These are phyloP conservation scores for Gilbertella persicaria DNA, from an alignment of 371 early-diverging fungal genomes.

Conservation along the genomic window DNA sequence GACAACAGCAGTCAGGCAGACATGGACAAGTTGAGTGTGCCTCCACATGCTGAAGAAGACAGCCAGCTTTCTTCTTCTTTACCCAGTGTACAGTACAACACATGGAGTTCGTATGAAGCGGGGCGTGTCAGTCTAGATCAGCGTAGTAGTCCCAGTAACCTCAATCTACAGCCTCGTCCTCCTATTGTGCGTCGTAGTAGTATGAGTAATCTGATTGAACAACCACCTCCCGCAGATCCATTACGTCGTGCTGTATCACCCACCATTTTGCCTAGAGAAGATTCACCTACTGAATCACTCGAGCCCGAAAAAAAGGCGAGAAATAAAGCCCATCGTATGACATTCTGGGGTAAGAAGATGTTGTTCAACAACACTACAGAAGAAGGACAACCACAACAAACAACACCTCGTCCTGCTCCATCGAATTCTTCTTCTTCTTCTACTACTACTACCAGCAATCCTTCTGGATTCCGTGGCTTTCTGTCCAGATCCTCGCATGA, in stretches of 20 bases:
- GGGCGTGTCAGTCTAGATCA: slow-evolving; percentile 13
- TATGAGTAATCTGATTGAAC: slow-evolving; percentile 35
- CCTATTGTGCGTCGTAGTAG: slow-evolving; percentile 40
- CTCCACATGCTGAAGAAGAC: slow-evolving; percentile 5
- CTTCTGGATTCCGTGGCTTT: slow-evolving; percentile 28
- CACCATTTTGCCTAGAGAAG: slow-evolving; percentile 4
- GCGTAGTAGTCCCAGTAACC: not conserved
- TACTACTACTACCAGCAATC: slow-evolving; percentile 7
- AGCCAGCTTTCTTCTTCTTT: slow-evolving; percentile 1
- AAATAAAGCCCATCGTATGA: slow-evolving; percentile 53
- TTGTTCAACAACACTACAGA: slow-evolving; percentile 20
- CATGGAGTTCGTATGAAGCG: slow-evolving; percentile 10
- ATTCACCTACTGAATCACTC: not conserved
- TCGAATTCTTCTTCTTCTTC: slow-evolving; percentile 12
- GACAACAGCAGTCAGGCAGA: slow-evolving; percentile 19
- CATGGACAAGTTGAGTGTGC: slow-evolving; percentile 22
- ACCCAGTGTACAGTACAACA: slow-evolving; percentile 1
- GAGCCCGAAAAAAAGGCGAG: slow-evolving; percentile 39
- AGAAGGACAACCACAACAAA: not conserved
- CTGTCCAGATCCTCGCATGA: slow-evolving; percentile 30
- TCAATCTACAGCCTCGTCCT: slow-evolving; percentile 32
- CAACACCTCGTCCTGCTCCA: slow-evolving; percentile 10
- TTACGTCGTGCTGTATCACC: slow-evolving; percentile 17
- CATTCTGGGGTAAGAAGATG: slow-evolving; percentile 55
- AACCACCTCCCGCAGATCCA: not conserved